phyloP scores from a whole-genome alignment of 192 early-diverging fungal species.

The Dispira simplex region DNA sequence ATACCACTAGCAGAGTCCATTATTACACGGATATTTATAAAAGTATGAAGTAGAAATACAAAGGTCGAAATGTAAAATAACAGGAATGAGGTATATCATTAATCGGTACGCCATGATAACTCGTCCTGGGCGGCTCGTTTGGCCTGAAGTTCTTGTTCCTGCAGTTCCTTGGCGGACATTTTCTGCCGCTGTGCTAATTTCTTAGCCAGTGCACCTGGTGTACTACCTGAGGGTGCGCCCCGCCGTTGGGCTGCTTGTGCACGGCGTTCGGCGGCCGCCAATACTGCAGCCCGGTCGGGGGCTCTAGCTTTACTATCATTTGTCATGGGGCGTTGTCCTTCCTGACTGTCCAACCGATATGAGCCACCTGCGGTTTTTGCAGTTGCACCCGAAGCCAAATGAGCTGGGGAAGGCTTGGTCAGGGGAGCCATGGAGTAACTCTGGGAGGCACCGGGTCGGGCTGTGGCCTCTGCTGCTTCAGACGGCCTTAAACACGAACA shows the following conservation, averaged over 20 bases:
- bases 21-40: background rate
- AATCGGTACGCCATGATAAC: background rate
- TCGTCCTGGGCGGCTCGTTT: background rate
- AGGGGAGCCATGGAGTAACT: no score
- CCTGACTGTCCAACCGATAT: no score
- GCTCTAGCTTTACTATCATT: no score
- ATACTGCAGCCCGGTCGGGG: conserved; percentile 3
- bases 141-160: background rate
- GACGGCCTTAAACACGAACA: no score
- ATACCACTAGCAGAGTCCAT: background rate
- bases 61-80: background rate
- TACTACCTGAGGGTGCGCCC: background rate
- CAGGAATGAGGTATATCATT: background rate
- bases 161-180: background rate
- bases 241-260: background rate
- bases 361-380: no score
- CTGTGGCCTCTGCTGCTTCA: no score
- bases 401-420: no score
- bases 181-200: conserved; percentile 8
- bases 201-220: conserved; percentile 7
- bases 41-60: background rate
- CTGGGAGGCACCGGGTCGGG: no score
- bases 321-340: no score
- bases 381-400: no score
- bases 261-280: conserved; percentile 8